Evolutionary conservation across 2,329 filamentous ascomycete species (phyloP).

Genomic region (Beauveria bassiana): DNA sequence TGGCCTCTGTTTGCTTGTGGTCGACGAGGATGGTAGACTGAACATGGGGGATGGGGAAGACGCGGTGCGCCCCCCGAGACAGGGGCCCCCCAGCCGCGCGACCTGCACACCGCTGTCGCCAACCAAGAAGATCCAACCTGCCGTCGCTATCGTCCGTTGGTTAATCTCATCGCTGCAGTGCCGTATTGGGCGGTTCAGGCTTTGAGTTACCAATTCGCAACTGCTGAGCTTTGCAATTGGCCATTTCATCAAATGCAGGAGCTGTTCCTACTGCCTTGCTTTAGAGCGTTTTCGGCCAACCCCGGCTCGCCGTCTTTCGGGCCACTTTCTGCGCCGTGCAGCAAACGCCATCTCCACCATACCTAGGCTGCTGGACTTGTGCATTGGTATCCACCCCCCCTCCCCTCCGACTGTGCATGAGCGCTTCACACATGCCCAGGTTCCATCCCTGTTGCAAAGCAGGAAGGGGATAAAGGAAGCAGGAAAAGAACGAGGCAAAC

Average conservation of each 20-base stretch:
- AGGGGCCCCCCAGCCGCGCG: neutral
- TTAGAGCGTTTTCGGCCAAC: slow-evolving; percentile 40
- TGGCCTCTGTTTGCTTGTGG: neutral
- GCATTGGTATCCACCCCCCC: slow-evolving; percentile 4
- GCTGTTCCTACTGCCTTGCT: slow-evolving; percentile 42
- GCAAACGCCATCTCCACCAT: slow-evolving; percentile 14
- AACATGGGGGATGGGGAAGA: slow-evolving; percentile 12
- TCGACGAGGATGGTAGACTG: neutral
- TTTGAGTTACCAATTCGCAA: slow-evolving; percentile 27
- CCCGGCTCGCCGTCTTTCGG: slow-evolving; percentile 15
- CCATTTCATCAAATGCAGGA: slow-evolving; percentile 40
- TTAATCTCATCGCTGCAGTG: slow-evolving; percentile 39
- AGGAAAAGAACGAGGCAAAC: slow-evolving; percentile 11
- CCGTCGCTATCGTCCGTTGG: slow-evolving; percentile 10
- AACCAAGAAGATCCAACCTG: slow-evolving; percentile 8
- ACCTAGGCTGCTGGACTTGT: neutral
- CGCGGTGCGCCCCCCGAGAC: slow-evolving; percentile 20
- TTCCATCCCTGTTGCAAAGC: neutral
- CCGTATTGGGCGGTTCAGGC: slow-evolving; percentile 43
- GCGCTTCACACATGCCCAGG: slow-evolving; percentile 3
- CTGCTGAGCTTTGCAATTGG: slow-evolving; percentile 36
- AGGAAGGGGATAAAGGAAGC: slow-evolving; percentile 2
- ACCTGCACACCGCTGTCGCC: slow-evolving; percentile 14
- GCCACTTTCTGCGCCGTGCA: slow-evolving; percentile 6
- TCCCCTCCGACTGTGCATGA: slow-evolving; percentile 1